phyloP scores from a whole-genome alignment of 495 filamentous ascomycete genomes.

The Tuber aestivum region DNA sequence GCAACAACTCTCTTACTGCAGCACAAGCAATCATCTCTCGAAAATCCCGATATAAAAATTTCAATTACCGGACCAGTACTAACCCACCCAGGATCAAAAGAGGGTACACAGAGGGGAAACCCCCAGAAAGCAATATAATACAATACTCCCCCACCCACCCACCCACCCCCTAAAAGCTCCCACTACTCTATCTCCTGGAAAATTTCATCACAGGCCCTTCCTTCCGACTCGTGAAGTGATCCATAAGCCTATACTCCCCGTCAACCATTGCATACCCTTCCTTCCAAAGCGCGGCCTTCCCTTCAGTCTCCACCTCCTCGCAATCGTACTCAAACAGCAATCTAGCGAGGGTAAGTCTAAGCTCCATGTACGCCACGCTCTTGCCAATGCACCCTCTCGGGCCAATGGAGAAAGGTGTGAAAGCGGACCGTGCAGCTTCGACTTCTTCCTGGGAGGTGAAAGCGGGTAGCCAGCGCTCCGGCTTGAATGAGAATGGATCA shows the following conservation, averaged over 20 bases:
- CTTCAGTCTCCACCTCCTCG: constrained; percentile 25
- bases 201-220: constrained; percentile 38
- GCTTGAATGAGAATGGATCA: constrained; percentile 47
- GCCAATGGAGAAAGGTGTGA: constrained; percentile 56
- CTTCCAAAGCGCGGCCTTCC: constrained; percentile 35
- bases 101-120: neutral
- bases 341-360: constrained; percentile 50
- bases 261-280: constrained; percentile 31
- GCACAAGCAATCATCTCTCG: too few relatives aligned
- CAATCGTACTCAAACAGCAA: constrained; percentile 44
- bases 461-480: constrained; percentile 47
- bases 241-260: constrained; percentile 37
- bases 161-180: neutral
- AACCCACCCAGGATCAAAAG: neutral
- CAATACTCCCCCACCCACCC: neutral
- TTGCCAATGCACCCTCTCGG: constrained; percentile 56
- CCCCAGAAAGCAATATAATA: neutral
- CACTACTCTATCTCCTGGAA: constrained; percentile 11
- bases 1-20: too few relatives aligned
- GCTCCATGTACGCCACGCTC: constrained; percentile 54
- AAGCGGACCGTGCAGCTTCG: constrained; percentile 42
- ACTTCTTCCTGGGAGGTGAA: constrained; percentile 16
- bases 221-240: constrained; percentile 41
- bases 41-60: neutral
- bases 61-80: neutral